Evolutionary conservation across 2,329 filamentous ascomycete genomes (phyloP).

Genomic region (Neopestalotiopsis clavispora): DNA sequence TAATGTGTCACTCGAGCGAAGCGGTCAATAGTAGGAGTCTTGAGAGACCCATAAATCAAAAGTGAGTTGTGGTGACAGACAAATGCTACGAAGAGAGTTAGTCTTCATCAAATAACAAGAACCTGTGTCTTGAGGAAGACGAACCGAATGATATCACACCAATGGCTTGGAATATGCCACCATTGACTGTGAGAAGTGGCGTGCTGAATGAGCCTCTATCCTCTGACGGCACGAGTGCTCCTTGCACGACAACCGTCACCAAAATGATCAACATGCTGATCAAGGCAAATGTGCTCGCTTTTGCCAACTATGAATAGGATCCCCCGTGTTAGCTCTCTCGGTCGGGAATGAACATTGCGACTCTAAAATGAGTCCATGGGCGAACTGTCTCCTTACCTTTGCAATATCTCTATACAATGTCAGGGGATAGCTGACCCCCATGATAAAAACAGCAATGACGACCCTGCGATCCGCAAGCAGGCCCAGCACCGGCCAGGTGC

Average conservation of each 20-base stretch:
- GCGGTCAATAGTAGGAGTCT: conserved; percentile 92
- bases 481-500: conserved; percentile 76
- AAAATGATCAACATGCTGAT: conserved; percentile 94
- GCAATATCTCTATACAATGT: conserved; percentile 96
- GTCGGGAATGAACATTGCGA: background rate
- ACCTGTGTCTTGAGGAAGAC: conserved; percentile 26
- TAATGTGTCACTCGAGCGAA: conserved; percentile 94
- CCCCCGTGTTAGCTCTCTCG: conserved; percentile 2
- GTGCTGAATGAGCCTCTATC: conserved; percentile 73
- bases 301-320: conserved; percentile 71
- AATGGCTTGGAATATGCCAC: conserved; percentile 91
- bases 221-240: conserved; percentile 73
- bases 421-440: conserved; percentile 87
- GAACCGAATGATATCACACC: conserved; percentile 96
- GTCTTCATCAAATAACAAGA: background rate
- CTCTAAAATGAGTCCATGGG: background rate
- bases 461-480: conserved; percentile 81
- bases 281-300: conserved; percentile 91
- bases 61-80: conserved; percentile 92
- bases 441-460: conserved; percentile 85
- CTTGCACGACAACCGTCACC: conserved; percentile 84
- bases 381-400: conserved; percentile 65
- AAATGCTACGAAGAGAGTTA: conserved; percentile 51
- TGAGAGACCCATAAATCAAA: conserved; percentile 93
- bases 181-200: conserved; percentile 77